Conservation (phyloP, 495 filamentous ascomycete genomes). For the Hypomontagnella monticulosa region DNA sequence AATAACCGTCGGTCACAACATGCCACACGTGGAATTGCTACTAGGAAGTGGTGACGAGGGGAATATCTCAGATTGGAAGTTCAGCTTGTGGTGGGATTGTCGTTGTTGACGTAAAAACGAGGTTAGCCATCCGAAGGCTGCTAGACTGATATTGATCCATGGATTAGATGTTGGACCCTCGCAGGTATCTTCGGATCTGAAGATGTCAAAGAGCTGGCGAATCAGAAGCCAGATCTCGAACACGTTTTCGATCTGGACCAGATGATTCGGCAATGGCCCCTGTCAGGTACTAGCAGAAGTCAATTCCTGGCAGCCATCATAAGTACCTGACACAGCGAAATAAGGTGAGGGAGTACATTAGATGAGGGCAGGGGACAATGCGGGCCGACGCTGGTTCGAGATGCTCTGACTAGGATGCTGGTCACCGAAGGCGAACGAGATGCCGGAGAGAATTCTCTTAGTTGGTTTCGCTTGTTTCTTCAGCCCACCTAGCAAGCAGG, state of each 20-base stretch:
- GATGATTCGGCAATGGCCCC: slow-evolving; percentile 41
- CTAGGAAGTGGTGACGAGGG: neutral
- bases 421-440: slow-evolving; percentile 25
- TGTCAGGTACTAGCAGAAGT: slow-evolving; percentile 15
- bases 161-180: slow-evolving; percentile 4
- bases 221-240: slow-evolving; percentile 23
- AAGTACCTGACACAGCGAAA: slow-evolving; percentile 20
- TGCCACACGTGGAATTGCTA: slow-evolving; percentile 13
- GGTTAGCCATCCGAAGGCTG: slow-evolving; percentile 2
- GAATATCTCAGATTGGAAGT: slow-evolving; percentile 25
- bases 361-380: slow-evolving; percentile 12
- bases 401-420: slow-evolving; percentile 3
- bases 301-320: slow-evolving; percentile 9
- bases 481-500: slow-evolving; percentile 1
- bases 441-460: slow-evolving; percentile 25
- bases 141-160: slow-evolving; percentile 8
- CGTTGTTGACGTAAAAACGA: slow-evolving; percentile 33
- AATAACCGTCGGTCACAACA: slow-evolving; percentile 11
- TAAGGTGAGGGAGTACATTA: slow-evolving; percentile 15
- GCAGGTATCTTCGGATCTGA: slow-evolving; percentile 29
- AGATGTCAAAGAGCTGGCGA: slow-evolving; percentile 21
- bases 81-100: slow-evolving; percentile 7
- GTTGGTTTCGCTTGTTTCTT: slow-evolving; percentile 5
- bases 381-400: slow-evolving; percentile 35
- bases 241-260: slow-evolving; percentile 35